Evolutionary conservation across 306 rosid genomes (phyloP).

Genomic region (Malus sylvestris): DNA sequence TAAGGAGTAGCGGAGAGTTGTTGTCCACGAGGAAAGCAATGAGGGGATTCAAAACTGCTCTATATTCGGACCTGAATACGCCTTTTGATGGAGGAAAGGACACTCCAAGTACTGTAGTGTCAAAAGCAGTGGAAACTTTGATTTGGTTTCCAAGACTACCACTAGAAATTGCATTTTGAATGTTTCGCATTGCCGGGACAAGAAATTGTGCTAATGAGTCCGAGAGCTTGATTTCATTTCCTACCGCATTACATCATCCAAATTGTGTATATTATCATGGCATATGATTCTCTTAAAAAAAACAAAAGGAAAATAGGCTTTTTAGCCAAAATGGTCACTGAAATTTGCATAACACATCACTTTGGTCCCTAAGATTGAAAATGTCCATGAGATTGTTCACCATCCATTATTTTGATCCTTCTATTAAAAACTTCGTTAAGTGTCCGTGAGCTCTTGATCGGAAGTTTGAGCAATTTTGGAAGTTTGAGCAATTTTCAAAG

Average conservation of each 20-base stretch:
- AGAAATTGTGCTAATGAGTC: background rate
- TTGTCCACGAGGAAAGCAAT: background rate
- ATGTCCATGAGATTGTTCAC: too few relatives aligned
- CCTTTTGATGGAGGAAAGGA: slow-evolving; percentile 23
- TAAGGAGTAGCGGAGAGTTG: background rate
- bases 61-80: background rate
- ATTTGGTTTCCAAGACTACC: slow-evolving; percentile 7
- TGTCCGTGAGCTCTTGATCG: too few relatives aligned
- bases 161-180: background rate
- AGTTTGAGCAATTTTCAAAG: too few relatives aligned
- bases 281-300: too few relatives aligned
- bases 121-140: slow-evolving; percentile 25
- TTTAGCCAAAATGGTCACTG: too few relatives aligned
- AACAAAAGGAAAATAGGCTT: too few relatives aligned
- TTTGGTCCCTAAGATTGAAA: too few relatives aligned
- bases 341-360: too few relatives aligned
- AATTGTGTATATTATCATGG: too few relatives aligned
- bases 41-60: background rate
- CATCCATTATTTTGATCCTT: too few relatives aligned
- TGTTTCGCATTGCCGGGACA: slow-evolving; percentile 18
- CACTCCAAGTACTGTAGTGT: background rate
- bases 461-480: too few relatives aligned
- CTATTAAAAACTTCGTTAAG: too few relatives aligned
- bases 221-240: slow-evolving; percentile 18
- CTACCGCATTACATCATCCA: background rate